A percentile compares a stretch with the other conserved stretches of the same genome.
Evolutionary conservation across 2,329 filamentous ascomycete species (phyloP).

Genomic region (Hymenoscyphus albidus): DNA sequence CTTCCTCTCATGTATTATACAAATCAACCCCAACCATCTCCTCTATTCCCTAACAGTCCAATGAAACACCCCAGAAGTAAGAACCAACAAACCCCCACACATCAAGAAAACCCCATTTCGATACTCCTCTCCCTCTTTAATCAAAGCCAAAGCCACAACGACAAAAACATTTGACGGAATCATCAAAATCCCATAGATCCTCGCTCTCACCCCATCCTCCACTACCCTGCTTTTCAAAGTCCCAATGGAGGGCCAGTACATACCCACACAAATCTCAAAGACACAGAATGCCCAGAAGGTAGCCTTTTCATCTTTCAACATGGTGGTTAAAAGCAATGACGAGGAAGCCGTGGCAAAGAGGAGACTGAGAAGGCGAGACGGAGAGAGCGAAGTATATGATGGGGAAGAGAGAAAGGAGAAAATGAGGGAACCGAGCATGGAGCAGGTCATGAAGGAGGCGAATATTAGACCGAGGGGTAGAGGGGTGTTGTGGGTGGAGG

Average conservation of each 20-base stretch:
- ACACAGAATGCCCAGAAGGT: conserved; percentile 55
- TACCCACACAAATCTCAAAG: conserved; percentile 54
- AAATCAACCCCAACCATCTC: background rate
- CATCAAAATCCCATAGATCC: conserved; percentile 54
- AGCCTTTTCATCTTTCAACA: conserved; percentile 41
- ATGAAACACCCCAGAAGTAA: conserved; percentile 28
- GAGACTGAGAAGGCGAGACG: conserved; percentile 36
- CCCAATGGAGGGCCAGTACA: conserved; percentile 55
- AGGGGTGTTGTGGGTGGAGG: conserved; percentile 42
- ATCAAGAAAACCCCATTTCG: conserved; percentile 33
- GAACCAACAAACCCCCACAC: conserved; percentile 32
- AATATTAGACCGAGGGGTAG: conserved; percentile 50
- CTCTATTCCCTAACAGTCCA: conserved; percentile 22
- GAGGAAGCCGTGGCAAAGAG: conserved; percentile 39
- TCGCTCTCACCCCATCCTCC: conserved; percentile 50
- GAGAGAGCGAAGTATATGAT: conserved; percentile 33
- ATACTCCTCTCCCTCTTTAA: conserved; percentile 40
- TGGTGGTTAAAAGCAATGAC: conserved; percentile 41
- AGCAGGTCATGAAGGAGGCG: conserved; percentile 55
- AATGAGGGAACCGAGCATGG: conserved; percentile 54
- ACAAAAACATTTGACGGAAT: conserved; percentile 58
- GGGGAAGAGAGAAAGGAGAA: conserved; percentile 41
- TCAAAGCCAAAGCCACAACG: conserved; percentile 45
- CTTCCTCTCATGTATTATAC: background rate
- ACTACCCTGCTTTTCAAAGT: conserved; percentile 52